A percentile compares a stretch with the other conserved stretches of the same genome.
phyloP scores from a whole-genome alignment of 768 basidiomycete genomes.

The Porpolomopsis calyptriformis region DNA sequence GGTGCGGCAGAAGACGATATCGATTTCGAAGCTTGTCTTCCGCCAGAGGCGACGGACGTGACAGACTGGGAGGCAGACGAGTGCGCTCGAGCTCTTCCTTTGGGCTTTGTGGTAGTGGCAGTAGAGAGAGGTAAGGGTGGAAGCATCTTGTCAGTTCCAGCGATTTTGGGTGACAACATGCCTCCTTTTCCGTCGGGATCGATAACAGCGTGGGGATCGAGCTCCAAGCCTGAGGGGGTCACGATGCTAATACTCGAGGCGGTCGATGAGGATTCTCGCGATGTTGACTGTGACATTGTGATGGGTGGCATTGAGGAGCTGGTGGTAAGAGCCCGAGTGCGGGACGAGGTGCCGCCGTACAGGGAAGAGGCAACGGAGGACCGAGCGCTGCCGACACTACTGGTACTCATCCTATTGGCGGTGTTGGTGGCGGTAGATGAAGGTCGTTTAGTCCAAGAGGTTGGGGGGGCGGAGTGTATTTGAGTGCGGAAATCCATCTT shows the following conservation, averaged over 20 bases:
- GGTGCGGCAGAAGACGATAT: not conserved
- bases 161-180: not conserved
- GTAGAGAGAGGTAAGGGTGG: constrained; percentile 22
- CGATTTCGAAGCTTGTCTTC: not conserved
- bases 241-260: constrained; percentile 1
- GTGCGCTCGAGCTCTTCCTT: not conserved
- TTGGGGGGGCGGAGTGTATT: constrained; percentile 17
- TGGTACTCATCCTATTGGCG: constrained; percentile 18
- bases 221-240: constrained; percentile 15
- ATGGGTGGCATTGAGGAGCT: no score
- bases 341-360: no score
- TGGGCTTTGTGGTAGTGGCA: not conserved
- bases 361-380: constrained; percentile 2
- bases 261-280: not conserved
- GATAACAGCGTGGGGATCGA: constrained; percentile 23
- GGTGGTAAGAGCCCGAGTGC: no score
- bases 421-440: constrained; percentile 1
- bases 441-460: constrained; percentile 15
- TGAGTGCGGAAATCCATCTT: no score
- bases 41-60: not conserved
- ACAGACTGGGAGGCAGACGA: no score
- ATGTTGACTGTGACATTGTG: no score
- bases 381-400: constrained; percentile 19
- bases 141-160: constrained; percentile 19
- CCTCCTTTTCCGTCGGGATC: constrained; percentile 21